Percentiles rank a stretch among this genome's conserved stretches.
phyloP scores from a whole-genome alignment of 2,329 filamentous ascomycete genomes.

The Alternaria alternata region DNA sequence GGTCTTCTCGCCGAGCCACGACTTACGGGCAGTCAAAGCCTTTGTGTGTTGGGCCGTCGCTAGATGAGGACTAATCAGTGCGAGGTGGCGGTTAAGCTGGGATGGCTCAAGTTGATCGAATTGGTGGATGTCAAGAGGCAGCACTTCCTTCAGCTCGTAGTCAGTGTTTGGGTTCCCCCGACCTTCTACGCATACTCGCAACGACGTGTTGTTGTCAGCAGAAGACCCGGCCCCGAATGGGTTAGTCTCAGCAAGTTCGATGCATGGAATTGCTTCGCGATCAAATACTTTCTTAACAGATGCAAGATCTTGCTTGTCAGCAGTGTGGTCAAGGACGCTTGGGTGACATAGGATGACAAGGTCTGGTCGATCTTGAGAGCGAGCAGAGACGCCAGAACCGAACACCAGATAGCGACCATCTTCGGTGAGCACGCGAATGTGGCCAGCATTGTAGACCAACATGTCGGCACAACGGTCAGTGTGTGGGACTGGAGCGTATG shows the following conservation, averaged over 20 bases:
- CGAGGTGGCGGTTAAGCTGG: slow-evolving; percentile 51
- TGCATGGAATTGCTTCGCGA: slow-evolving; percentile 35
- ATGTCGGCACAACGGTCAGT: slow-evolving; percentile 38
- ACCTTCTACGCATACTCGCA: slow-evolving; percentile 45
- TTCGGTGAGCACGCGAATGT: slow-evolving; percentile 30
- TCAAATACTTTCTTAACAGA: slow-evolving; percentile 36
- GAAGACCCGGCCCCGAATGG: slow-evolving; percentile 35
- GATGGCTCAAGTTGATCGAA: slow-evolving; percentile 46
- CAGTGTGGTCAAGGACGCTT: slow-evolving; percentile 13
- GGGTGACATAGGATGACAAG: slow-evolving; percentile 46
- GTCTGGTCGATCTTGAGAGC: slow-evolving; percentile 30
- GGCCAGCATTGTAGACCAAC: slow-evolving; percentile 16
- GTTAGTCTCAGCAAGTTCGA: slow-evolving; percentile 42
- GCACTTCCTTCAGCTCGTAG: slow-evolving; percentile 39
- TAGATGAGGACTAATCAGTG: slow-evolving; percentile 40
- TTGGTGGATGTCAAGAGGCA: slow-evolving; percentile 45
- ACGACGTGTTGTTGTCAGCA: slow-evolving; percentile 29
- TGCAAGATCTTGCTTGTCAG: slow-evolving; percentile 29
- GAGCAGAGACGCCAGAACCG: slow-evolving; percentile 14
- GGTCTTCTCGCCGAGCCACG: slow-evolving; percentile 11
- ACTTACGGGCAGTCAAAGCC: slow-evolving; percentile 5
- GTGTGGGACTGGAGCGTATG: slow-evolving; percentile 40
- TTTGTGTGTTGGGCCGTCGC: slow-evolving; percentile 9
- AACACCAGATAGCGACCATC: slow-evolving; percentile 37
- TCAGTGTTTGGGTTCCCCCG: slow-evolving; percentile 27